Conservation (phyloP, 2,329 filamentous ascomycete species). For the Parastagonospora avenae region DNA sequence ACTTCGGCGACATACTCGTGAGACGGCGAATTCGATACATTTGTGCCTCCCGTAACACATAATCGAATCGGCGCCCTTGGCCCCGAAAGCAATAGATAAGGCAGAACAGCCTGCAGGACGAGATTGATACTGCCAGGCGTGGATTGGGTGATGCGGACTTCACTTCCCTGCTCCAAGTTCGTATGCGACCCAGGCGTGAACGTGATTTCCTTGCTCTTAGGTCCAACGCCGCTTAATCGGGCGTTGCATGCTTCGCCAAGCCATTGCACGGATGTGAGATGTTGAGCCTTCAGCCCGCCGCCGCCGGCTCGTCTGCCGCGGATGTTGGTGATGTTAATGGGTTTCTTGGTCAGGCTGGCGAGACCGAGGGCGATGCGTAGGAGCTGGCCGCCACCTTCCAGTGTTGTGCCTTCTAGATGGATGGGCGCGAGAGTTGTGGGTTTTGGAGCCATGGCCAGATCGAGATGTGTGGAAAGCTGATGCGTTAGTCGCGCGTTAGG, state of each 20-base stretch:
- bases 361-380: conserved; percentile 62
- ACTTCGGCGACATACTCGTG: conserved; percentile 63
- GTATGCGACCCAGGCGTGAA: no score
- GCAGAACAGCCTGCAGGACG: conserved; percentile 64
- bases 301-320: conserved; percentile 58
- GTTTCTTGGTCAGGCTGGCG: conserved; percentile 57
- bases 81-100: conserved; percentile 58
- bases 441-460: conserved; percentile 8
- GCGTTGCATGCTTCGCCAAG: conserved; percentile 58
- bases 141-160: conserved; percentile 43
- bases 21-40: conserved; percentile 60
- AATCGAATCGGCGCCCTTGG: conserved; percentile 37
- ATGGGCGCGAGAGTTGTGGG: conserved; percentile 13
- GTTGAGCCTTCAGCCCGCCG: conserved; percentile 63
- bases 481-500: background rate
- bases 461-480: background rate
- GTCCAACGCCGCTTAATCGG: conserved; percentile 45
- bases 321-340: conserved; percentile 59
- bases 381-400: conserved; percentile 68
- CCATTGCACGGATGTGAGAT: conserved; percentile 61
- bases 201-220: conserved; percentile 50
- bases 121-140: conserved; percentile 60
- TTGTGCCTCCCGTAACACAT: conserved; percentile 62
- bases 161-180: conserved; percentile 8
- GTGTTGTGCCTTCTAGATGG: conserved; percentile 59